These are phyloP conservation scores for Schwanniomyces polymorphus DNA, from an alignment of 805 yeast genomes.

Conservation along the genomic window DNA sequence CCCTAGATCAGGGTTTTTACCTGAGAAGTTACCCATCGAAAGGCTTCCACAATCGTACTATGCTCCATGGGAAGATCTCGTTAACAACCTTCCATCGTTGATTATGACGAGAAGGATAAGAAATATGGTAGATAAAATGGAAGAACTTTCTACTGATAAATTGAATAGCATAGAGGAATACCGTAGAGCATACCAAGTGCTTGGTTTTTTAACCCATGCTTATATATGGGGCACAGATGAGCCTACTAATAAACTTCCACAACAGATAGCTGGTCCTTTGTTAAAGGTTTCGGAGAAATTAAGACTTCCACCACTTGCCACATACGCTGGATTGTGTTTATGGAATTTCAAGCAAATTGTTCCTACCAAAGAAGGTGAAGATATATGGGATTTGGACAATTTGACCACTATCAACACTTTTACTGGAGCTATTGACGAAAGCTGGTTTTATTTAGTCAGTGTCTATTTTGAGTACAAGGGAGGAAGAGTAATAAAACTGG, in stretches of 20 bases:
- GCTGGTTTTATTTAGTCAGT: slow-evolving; percentile 90
- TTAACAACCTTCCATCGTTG: slow-evolving; percentile 66
- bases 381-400: slow-evolving; percentile 58
- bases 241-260: slow-evolving; percentile 66
- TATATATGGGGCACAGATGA: slow-evolving; percentile 81
- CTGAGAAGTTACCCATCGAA: slow-evolving; percentile 62
- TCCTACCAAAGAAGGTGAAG: slow-evolving; percentile 35
- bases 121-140: slow-evolving; percentile 61
- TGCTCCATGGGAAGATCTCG: slow-evolving; percentile 76
- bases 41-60: slow-evolving; percentile 62
- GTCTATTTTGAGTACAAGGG: slow-evolving; percentile 85
- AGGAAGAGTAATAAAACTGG: slow-evolving; percentile 65
- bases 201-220: slow-evolving; percentile 83
- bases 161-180: slow-evolving; percentile 49
- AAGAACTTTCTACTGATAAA: slow-evolving; percentile 50
- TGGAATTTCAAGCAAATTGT: slow-evolving; percentile 81
- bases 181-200: slow-evolving; percentile 78
- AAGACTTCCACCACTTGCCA: slow-evolving; percentile 81
- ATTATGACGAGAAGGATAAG: slow-evolving; percentile 66
- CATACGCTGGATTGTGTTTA: slow-evolving; percentile 82
- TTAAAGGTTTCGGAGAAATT: slow-evolving; percentile 55
- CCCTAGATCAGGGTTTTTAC: slow-evolving; percentile 74
- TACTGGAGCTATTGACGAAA: slow-evolving; percentile 88
- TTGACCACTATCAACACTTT: slow-evolving; percentile 79
- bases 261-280: slow-evolving; percentile 69